Evolutionary conservation across 75 land plant species (phyloP).

Genomic region (Selaginella tamariscina): DNA sequence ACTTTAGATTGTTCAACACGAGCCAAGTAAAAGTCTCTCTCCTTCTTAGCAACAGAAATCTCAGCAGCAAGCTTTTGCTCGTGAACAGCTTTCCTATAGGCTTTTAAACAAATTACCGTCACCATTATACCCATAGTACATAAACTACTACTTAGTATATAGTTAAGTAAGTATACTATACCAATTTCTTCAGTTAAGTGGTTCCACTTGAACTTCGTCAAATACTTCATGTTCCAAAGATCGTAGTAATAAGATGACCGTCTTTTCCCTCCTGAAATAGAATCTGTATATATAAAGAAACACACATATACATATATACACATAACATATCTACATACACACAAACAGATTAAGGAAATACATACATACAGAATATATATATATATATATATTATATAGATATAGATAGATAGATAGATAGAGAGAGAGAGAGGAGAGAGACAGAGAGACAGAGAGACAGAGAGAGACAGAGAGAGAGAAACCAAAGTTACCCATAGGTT

Average conservation of each 20-base stretch:
- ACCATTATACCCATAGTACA: background rate
- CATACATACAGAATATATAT: no score
- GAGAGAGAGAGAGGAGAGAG: no score
- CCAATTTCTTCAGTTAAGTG: constrained; percentile 87
- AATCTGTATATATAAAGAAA: no score
- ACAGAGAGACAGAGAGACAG: no score
- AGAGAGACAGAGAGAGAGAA: no score
- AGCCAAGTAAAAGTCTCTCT: constrained; percentile 71
- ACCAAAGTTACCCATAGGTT: constrained; percentile 77
- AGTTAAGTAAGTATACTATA: constrained; percentile 24
- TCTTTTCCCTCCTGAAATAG: constrained; percentile 67
- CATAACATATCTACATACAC: no score
- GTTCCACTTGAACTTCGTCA: constrained; percentile 89
- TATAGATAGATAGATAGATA: no score
- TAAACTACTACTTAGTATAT: background rate
- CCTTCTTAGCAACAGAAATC: constrained; percentile 76
- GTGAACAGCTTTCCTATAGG: constrained; percentile 58
- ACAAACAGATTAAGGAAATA: no score
- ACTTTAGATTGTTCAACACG: constrained; percentile 78
- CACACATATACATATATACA: no score
- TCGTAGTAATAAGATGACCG: constrained; percentile 79
- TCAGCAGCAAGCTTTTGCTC: constrained; percentile 82
- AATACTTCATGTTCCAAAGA: constrained; percentile 90
- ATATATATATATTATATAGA: no score
- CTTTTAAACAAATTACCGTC: constrained; percentile 25